These are phyloP conservation scores for Aspergillus sp. DNA, from an alignment of 2,329 filamentous ascomycete species.

Conservation along the genomic window DNA sequence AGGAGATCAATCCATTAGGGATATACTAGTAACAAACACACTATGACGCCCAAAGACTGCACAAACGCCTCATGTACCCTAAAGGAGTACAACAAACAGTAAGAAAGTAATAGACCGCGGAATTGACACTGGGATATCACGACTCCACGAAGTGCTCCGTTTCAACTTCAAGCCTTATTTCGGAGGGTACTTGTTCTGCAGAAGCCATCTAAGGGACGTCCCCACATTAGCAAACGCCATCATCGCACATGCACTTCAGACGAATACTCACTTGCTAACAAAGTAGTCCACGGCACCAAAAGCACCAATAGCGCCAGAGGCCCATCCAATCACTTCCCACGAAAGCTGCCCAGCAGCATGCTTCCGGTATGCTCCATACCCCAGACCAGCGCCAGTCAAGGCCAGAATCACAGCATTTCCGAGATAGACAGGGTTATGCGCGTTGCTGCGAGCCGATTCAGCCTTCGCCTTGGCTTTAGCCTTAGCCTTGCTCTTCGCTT, in stretches of 20 bases:
- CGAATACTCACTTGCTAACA: constrained; percentile 50
- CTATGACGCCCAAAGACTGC: not conserved
- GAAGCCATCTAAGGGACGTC: constrained; percentile 44
- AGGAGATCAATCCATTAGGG: not conserved
- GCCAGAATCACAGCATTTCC: constrained; percentile 48
- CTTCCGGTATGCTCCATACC: constrained; percentile 52
- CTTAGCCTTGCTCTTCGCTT: constrained; percentile 36
- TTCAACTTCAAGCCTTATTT: constrained; percentile 35
- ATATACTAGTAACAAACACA: not conserved
- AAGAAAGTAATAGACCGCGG: not conserved
- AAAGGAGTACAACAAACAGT: not conserved
- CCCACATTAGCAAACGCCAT: constrained; percentile 14
- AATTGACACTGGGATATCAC: constrained; percentile 2
- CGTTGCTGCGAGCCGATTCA: constrained; percentile 37
- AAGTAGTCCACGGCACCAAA: constrained; percentile 51
- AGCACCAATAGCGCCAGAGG: constrained; percentile 47
- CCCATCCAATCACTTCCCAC: constrained; percentile 47
- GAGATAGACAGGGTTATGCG: constrained; percentile 50
- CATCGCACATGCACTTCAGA: not conserved
- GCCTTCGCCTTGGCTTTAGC: constrained; percentile 37
- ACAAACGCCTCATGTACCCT: constrained; percentile 1
- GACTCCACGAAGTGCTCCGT: not conserved
- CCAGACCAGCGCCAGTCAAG: constrained; percentile 45
- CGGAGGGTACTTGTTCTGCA: constrained; percentile 54
- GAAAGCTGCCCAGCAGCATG: constrained; percentile 48